phyloP scores from a whole-genome alignment of 2,329 filamentous ascomycete genomes.

The Fusarium bactridioides region DNA sequence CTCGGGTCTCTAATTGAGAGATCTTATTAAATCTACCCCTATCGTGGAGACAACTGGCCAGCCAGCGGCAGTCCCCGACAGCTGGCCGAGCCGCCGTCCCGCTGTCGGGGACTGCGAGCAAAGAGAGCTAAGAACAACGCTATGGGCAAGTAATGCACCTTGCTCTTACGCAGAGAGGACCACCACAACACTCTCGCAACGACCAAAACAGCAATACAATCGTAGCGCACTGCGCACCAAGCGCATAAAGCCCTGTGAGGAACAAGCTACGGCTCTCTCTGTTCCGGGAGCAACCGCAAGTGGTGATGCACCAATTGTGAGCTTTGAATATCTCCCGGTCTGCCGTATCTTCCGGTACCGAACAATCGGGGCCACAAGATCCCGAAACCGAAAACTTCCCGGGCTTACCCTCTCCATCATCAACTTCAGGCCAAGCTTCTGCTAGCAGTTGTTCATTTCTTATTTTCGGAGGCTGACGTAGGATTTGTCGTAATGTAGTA shows the following conservation, averaged over 20 bases:
- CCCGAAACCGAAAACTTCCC: conserved; percentile 6
- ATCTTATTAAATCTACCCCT: background rate
- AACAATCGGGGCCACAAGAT: conserved; percentile 4
- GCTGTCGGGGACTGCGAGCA: conserved; percentile 16
- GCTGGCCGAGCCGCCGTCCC: conserved; percentile 15
- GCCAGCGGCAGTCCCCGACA: background rate
- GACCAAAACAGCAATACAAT: conserved; percentile 3
- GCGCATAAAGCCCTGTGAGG: background rate
- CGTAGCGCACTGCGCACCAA: conserved; percentile 6
- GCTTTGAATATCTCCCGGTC: background rate
- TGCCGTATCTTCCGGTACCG: conserved; percentile 2
- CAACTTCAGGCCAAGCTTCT: conserved; percentile 3
- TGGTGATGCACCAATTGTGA: conserved; percentile 6
- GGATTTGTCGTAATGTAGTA: background rate
- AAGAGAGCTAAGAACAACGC: conserved; percentile 14
- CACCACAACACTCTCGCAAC: background rate
- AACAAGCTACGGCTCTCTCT: background rate
- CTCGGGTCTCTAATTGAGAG: background rate
- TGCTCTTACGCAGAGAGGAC: conserved; percentile 2
- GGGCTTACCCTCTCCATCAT: background rate
- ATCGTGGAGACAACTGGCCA: background rate
- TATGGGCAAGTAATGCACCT: conserved; percentile 24
- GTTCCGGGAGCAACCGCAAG: conserved; percentile 7
- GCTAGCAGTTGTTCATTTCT: conserved; percentile 16
- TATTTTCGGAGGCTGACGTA: background rate